phyloP scores from a whole-genome alignment of 2,329 filamentous ascomycete genomes.

The Neofusicoccum umdonicola region DNA sequence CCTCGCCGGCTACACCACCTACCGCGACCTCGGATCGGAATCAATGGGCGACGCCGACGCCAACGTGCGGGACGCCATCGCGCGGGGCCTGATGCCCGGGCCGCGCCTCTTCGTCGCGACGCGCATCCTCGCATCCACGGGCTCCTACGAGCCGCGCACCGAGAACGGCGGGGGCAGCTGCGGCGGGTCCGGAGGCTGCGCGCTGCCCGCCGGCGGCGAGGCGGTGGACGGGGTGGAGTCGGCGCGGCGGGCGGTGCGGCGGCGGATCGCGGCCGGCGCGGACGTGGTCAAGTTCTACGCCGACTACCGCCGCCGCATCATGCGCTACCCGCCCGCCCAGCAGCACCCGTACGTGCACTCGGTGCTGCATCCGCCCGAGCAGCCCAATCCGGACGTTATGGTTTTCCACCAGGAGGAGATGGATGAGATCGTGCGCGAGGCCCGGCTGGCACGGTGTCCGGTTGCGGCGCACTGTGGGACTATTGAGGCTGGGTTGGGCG shows the following conservation, averaged over 20 bases:
- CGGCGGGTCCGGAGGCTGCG: conserved; percentile 25
- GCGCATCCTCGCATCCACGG: conserved; percentile 49
- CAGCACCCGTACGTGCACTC: conserved; percentile 25
- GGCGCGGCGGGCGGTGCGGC: conserved; percentile 32
- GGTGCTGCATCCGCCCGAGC: conserved; percentile 7
- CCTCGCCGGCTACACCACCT: conserved; percentile 59
- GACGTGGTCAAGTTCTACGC: conserved; percentile 36
- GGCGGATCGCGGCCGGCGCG: conserved; percentile 31
- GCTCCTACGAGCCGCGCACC: conserved; percentile 50
- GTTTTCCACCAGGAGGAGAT: conserved; percentile 23
- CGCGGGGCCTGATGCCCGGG: conserved; percentile 54
- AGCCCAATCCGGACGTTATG: conserved; percentile 17
- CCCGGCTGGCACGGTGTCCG: conserved; percentile 24
- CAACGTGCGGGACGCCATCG: conserved; percentile 53
- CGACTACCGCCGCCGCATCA: conserved; percentile 29
- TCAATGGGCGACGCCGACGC: conserved; percentile 51
- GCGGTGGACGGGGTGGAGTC: conserved; percentile 48
- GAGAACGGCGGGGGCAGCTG: conserved; percentile 40
- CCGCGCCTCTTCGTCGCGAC: conserved; percentile 58
- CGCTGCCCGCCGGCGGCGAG: conserved; percentile 41
- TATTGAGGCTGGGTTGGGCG: conserved; percentile 30
- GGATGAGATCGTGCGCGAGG: conserved; percentile 30
- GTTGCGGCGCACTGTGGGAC: conserved; percentile 30
- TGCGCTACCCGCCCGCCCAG: conserved; percentile 25
- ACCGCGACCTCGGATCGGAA: conserved; percentile 57